phyloP scores from a whole-genome alignment of 805 yeast genomes.

The Candida hispaniensis region DNA sequence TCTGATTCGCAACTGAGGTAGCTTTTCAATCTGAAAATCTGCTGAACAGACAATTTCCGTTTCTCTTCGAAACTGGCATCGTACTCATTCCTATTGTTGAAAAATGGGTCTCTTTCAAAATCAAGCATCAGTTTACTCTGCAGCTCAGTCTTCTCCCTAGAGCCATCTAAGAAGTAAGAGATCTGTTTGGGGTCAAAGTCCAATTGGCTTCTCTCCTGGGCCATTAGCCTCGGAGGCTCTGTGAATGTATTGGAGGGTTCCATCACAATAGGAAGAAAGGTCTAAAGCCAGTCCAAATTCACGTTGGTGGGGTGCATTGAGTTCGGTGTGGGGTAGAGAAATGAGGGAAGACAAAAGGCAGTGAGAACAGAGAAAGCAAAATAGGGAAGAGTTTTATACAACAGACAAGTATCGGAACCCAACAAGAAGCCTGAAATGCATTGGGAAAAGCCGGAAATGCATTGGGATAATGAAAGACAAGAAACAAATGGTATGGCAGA shows the following conservation, averaged over 20 bases:
- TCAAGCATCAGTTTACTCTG: slow-evolving; percentile 33
- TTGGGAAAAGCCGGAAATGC: too few species aligned
- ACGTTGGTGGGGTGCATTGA: too few species aligned
- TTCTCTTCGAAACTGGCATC: slow-evolving; percentile 36
- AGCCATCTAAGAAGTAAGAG: slow-evolving; percentile 37
- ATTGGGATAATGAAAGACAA: too few species aligned
- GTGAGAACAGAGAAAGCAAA: too few species aligned
- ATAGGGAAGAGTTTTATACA: too few species aligned
- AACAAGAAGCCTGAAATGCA: too few species aligned
- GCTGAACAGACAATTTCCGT: slow-evolving; percentile 31
- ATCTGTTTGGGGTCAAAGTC: slow-evolving; percentile 31
- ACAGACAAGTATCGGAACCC: too few species aligned
- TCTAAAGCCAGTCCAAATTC: too few species aligned
- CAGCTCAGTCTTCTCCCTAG: slow-evolving; percentile 31
- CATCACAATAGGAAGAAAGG: too few species aligned
- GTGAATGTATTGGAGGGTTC: slow-evolving; percentile 22
- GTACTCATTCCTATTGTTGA: slow-evolving; percentile 36
- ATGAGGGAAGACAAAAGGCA: too few species aligned
- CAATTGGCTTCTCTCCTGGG: slow-evolving; percentile 32
- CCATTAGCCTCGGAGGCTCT: slow-evolving; percentile 31
- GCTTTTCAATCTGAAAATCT: slow-evolving; percentile 26
- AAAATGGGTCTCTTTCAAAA: slow-evolving; percentile 47
- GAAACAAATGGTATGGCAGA: too few species aligned
- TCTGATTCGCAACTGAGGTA: slow-evolving; percentile 23
- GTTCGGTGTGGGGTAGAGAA: too few species aligned